Percentiles rank a stretch among this genome's conserved stretches.
Evolutionary conservation across 352 stramenopile species (phyloP).

Genomic region (Pythium rhizo-oryzae): DNA sequence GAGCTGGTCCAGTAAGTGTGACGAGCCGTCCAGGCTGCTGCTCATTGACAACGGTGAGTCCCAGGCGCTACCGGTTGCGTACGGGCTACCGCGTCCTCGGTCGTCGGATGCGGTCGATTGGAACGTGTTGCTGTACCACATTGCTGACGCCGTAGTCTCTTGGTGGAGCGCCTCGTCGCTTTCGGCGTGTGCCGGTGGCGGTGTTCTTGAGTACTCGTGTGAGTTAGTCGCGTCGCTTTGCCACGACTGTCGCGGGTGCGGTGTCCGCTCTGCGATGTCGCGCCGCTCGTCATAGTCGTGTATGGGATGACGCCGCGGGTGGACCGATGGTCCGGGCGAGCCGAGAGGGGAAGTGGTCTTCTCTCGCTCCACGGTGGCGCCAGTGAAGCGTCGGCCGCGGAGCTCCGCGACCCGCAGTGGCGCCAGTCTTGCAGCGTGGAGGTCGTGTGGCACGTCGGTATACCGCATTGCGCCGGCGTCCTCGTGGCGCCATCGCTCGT

Average conservation of each 20-base stretch:
- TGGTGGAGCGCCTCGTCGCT: background rate
- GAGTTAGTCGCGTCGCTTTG: no score
- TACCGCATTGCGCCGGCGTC: background rate
- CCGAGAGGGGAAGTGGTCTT: no score
- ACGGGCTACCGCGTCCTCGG: background rate
- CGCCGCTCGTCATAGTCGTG: no score
- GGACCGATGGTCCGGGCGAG: no score
- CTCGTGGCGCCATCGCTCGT: background rate
- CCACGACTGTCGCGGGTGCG: no score
- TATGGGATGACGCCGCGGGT: no score
- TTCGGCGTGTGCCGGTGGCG: background rate
- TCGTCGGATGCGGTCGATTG: no score
- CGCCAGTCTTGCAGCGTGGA: background rate
- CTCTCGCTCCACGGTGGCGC: no score
- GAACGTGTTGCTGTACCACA: background rate
- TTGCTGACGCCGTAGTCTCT: background rate
- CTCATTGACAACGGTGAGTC: background rate
- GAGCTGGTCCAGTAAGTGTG: background rate
- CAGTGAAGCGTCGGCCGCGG: no score
- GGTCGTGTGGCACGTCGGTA: background rate
- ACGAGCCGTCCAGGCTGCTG: background rate
- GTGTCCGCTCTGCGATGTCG: no score
- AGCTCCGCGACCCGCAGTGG: background rate
- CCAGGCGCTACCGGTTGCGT: background rate
- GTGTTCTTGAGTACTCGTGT: no score